Conservation (phyloP, 1,284 basidiomycete species). For the Cystobasidium pallidum region DNA sequence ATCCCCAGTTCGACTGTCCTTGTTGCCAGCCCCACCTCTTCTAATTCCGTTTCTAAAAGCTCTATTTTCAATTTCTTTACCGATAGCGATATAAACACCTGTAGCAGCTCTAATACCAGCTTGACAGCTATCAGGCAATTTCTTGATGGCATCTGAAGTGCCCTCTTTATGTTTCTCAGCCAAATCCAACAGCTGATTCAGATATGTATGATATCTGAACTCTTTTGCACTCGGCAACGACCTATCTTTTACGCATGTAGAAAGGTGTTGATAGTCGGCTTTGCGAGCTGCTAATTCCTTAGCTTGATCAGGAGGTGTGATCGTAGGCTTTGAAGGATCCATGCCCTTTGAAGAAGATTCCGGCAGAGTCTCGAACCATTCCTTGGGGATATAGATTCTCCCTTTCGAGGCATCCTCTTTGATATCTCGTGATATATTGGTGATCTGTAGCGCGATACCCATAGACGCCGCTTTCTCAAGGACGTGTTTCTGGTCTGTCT, state of each 20-base stretch:
- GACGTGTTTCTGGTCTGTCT: conserved; percentile 36
- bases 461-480: conserved; percentile 55
- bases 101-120: conserved; percentile 44
- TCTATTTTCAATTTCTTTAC: conserved; percentile 33
- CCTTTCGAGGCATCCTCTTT: conserved; percentile 57
- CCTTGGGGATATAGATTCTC: conserved; percentile 58
- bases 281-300: conserved; percentile 13
- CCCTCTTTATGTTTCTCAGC: conserved; percentile 34
- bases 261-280: conserved; percentile 18
- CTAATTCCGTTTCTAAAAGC: conserved; percentile 22
- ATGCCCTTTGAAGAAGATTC: background rate
- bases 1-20: too few relatives aligned
- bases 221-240: conserved; percentile 9
- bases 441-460: conserved; percentile 59
- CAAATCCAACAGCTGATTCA: conserved; percentile 26
- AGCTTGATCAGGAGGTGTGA: background rate
- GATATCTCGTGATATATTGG: conserved; percentile 59
- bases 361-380: conserved; percentile 39
- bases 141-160: conserved; percentile 25
- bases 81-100: conserved; percentile 37
- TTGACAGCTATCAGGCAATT: conserved; percentile 35
- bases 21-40: too few relatives aligned
- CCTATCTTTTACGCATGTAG: background rate
- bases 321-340: background rate
- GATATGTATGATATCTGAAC: conserved; percentile 38